These are phyloP conservation scores for Ramalina peruviana DNA, from an alignment of 495 filamentous ascomycete genomes.

Conservation along the genomic window DNA sequence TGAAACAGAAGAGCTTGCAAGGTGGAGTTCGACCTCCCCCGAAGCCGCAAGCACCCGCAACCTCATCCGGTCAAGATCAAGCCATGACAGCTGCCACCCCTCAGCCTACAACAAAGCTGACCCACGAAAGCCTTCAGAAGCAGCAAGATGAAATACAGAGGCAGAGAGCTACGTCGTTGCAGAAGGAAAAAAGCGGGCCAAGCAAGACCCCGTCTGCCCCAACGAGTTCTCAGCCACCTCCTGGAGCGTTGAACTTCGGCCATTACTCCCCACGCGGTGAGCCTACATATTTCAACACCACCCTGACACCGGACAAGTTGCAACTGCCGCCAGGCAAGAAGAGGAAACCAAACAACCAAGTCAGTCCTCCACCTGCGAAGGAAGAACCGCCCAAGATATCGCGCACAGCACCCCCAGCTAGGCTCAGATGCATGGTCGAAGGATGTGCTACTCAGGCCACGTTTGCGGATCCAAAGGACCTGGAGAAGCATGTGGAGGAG, in stretches of 20 bases:
- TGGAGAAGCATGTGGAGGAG: slow-evolving; percentile 36
- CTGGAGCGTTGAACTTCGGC: slow-evolving; percentile 37
- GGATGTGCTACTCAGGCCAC: slow-evolving; percentile 34
- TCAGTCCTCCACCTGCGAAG: slow-evolving; percentile 22
- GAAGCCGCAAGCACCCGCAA: background rate
- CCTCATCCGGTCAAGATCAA: slow-evolving; percentile 13
- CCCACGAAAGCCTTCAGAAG: slow-evolving; percentile 50
- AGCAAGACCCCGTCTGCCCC: slow-evolving; percentile 46
- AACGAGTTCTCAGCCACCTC: slow-evolving; percentile 49
- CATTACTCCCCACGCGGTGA: slow-evolving; percentile 58
- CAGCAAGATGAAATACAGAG: slow-evolving; percentile 35
- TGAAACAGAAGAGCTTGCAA: slow-evolving; percentile 8
- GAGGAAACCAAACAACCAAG: slow-evolving; percentile 33
- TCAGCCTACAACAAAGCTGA: slow-evolving; percentile 35
- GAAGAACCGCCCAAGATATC: slow-evolving; percentile 24
- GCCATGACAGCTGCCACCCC: slow-evolving; percentile 17
- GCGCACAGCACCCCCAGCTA: slow-evolving; percentile 16
- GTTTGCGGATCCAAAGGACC: slow-evolving; percentile 28
- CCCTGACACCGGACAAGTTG: slow-evolving; percentile 40
- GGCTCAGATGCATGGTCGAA: slow-evolving; percentile 30
- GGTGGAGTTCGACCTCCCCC: background rate
- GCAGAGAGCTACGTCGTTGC: slow-evolving; percentile 27
- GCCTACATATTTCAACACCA: slow-evolving; percentile 33
- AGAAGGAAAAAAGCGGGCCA: slow-evolving; percentile 41
- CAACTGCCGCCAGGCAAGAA: slow-evolving; percentile 51